Evolutionary conservation across 106 monocot genomes (phyloP).

Genomic region (Phalaenopsis equestris): DNA sequence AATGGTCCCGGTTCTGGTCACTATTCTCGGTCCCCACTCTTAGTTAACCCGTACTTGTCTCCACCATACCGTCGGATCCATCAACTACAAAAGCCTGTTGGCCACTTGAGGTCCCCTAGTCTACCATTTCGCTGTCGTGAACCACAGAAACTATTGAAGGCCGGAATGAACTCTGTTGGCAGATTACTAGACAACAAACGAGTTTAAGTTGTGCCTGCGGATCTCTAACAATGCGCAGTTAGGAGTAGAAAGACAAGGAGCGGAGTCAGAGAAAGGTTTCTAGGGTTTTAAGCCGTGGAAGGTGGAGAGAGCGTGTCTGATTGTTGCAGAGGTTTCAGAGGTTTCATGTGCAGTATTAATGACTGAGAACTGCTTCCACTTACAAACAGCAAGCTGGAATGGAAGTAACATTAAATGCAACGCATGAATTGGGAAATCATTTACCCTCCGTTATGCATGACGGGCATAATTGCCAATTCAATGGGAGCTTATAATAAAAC

Average conservation of each 20-base stretch:
- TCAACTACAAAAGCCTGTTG: neutral
- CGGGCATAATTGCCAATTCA: neutral
- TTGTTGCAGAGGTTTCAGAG: neutral
- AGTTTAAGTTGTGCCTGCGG: neutral
- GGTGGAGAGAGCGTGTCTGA: neutral
- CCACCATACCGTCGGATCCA: neutral
- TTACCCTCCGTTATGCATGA: neutral
- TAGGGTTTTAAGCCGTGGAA: neutral
- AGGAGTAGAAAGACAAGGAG: no score
- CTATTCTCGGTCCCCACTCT: neutral
- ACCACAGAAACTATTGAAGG: neutral
- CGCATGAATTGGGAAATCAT: neutral
- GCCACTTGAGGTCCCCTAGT: neutral
- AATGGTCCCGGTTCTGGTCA: neutral
- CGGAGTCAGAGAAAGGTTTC: neutral
- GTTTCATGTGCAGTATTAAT: conserved; percentile 3
- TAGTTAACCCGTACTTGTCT: neutral
- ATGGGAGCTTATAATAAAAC: neutral
- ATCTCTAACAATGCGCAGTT: neutral
- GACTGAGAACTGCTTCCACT: neutral
- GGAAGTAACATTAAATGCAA: neutral
- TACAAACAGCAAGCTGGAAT: no score
- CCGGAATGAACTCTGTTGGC: neutral
- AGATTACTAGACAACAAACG: neutral
- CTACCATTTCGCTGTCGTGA: neutral